Evolutionary conservation across 257 asterid genomes (phyloP).

Genomic region (Solanum chaucha): DNA sequence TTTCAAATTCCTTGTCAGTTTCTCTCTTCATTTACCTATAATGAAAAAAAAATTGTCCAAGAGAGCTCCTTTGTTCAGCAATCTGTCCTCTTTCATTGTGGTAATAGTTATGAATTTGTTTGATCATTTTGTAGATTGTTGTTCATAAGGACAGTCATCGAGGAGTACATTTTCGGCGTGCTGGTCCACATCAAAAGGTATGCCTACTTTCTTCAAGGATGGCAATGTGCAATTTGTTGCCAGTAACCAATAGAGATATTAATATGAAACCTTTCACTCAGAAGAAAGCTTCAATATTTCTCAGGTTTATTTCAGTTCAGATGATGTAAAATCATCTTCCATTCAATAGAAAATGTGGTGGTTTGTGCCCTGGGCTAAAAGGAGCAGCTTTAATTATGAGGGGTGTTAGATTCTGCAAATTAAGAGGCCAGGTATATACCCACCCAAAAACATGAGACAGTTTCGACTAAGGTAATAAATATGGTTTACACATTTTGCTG

Average conservation of each 20-base stretch:
- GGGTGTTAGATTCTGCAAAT: constrained; percentile 15
- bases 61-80: background rate
- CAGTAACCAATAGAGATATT: background rate
- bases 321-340: constrained; percentile 58
- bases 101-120: background rate
- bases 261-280: background rate
- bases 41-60: background rate
- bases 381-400: constrained; percentile 88
- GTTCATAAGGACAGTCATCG: constrained; percentile 85
- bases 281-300: background rate
- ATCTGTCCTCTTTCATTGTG: background rate
- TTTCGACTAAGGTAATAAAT: background rate
- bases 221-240: background rate
- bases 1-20: background rate
- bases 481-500: background rate
- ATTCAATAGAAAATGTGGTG: constrained; percentile 92
- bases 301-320: constrained; percentile 83
- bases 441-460: background rate
- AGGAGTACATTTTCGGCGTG: constrained; percentile 85
- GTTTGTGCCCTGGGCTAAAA: constrained; percentile 87
- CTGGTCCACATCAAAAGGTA: constrained; percentile 97
- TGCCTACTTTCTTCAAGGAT: background rate
- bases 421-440: background rate
- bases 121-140: constrained; percentile 42
- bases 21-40: background rate